A percentile compares a stretch with the other conserved stretches of the same genome.
phyloP scores from a whole-genome alignment of 139 green algal genomes.

The Tetraselmis chui region DNA sequence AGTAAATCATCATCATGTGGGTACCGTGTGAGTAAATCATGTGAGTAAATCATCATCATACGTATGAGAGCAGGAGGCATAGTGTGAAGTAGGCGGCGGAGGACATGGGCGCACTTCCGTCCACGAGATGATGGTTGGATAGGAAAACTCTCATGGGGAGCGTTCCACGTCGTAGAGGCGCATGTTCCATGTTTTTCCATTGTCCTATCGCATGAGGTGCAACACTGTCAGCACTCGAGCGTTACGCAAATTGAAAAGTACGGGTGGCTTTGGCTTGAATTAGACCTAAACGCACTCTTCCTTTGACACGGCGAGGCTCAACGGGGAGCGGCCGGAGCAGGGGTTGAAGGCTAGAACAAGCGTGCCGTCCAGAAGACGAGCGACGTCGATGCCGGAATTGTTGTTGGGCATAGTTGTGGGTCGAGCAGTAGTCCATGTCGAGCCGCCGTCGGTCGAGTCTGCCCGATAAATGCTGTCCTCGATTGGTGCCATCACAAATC shows the following conservation, averaged over 20 bases:
- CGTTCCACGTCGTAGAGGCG: background rate
- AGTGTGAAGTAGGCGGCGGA: too few relatives aligned
- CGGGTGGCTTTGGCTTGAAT: too few relatives aligned
- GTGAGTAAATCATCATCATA: too few relatives aligned
- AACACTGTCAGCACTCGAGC: background rate
- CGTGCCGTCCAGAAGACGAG: background rate
- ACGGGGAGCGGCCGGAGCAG: background rate
- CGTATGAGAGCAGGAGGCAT: too few relatives aligned
- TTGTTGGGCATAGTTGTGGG: background rate
- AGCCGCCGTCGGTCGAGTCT: background rate
- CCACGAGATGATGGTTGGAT: background rate
- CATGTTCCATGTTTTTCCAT: background rate
- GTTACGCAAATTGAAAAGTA: background rate
- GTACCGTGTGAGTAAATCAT: too few relatives aligned
- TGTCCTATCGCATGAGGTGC: background rate
- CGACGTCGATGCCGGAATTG: background rate
- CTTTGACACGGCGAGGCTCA: background rate
- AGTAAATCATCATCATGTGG: too few relatives aligned
- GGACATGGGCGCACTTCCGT: background rate
- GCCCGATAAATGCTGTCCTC: background rate
- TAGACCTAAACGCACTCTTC: too few relatives aligned
- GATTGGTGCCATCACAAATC: too few relatives aligned
- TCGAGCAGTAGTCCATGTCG: background rate
- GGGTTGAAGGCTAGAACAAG: background rate
- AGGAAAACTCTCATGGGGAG: background rate